Base-by-base conservation (phyloP, 1,139 yeast genomes). In the Suhomyces maxii region DNA sequence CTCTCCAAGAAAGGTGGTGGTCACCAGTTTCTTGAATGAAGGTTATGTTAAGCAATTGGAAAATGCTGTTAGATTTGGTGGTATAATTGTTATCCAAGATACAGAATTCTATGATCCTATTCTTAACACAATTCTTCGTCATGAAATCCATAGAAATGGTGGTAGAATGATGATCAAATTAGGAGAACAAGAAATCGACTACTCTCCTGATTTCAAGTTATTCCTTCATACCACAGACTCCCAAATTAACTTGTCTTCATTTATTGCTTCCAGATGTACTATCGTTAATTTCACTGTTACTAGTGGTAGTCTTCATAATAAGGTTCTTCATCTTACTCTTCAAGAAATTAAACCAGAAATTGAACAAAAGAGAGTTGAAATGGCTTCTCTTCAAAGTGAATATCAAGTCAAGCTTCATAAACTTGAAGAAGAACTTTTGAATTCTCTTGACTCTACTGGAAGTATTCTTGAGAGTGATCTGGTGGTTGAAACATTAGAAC, bases 21-120 rank as follows among this genome's bases (percentile, higher is more conserved):
- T 81, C 0, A 80, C 96, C 0, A 87, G 95, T 54, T 91, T 90
- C 58, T 63, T 86, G 44, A 89, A 86, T 56, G 79, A 77, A n/a
- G 79, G 85, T 0, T 87, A 85, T 60, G 61, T 79, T 5, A 85
- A 82, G 55, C 87, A 82, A 44, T 64, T 91, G 26, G 96, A 89
- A 59, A 86, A 89, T 58, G 84, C 96, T 0, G 63, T 91, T 26
- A 71, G 95, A 50, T 91, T 91, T 71, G 98, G 99, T 8, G 90
- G 89, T 5, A 60, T 79, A 0, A 69, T 91, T 8, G 60, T 91
- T 10, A 76, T 91, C 30, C 82, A 81, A 55, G 95, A 91, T 64
- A 89, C 91, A 3, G 97, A 91, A 58, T 70, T 77, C 54, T 82
- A 80, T 58, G 93, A 91, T 61, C 96, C 97, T 0, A 67, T 87